A percentile compares a stretch with the other conserved stretches of the same genome.
Evolutionary conservation across 192 early-diverging fungal species (phyloP).

Genomic region (Umbelopsis isabellina): DNA sequence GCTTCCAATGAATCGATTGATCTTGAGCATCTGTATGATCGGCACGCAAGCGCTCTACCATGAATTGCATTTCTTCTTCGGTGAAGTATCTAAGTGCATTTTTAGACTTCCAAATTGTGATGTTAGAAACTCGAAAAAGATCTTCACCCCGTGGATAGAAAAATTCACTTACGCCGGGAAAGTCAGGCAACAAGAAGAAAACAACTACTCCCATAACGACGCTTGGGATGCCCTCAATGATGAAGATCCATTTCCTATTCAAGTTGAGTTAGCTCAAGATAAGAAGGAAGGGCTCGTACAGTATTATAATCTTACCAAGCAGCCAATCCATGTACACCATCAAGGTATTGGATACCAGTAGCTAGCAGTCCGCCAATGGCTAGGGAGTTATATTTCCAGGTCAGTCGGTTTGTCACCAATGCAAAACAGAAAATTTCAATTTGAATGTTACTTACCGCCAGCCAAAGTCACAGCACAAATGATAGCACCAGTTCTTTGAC

Average conservation of each 20-base stretch:
- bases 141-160: background rate
- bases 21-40: conserved; percentile 36
- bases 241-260: conserved; percentile 51
- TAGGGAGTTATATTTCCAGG: background rate
- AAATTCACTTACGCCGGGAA: conserved; percentile 26
- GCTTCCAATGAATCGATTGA: conserved; percentile 42
- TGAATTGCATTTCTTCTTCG: conserved; percentile 51
- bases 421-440: background rate
- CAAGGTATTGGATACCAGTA: conserved; percentile 56
- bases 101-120: background rate
- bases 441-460: conserved; percentile 28
- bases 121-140: background rate
- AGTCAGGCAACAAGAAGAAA: conserved; percentile 47
- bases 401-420: background rate
- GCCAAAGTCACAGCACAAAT: conserved; percentile 54
- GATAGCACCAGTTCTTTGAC: conserved; percentile 51
- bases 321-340: conserved; percentile 40
- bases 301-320: conserved; percentile 12
- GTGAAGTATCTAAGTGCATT: conserved; percentile 38
- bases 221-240: conserved; percentile 65
- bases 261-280: too few species aligned
- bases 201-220: conserved; percentile 42
- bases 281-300: background rate
- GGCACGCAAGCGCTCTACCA: conserved; percentile 50
- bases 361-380: conserved; percentile 66